Evolutionary conservation across 1,284 basidiomycete genomes (phyloP).

Genomic region (Laetiporus sulphureus): DNA sequence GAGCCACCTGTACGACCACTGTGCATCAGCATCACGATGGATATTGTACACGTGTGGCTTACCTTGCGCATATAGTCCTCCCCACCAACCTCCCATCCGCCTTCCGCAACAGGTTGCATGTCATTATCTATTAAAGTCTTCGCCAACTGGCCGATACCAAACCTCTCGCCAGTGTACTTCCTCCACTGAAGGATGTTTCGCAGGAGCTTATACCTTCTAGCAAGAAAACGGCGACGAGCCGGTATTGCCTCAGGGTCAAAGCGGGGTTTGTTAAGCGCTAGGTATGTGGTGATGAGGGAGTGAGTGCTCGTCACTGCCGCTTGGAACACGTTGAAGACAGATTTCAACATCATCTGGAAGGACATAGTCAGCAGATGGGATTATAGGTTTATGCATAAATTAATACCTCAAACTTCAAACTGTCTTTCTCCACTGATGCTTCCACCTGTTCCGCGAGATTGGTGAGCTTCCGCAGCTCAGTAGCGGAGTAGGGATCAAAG

Average conservation of each 20-base stretch:
- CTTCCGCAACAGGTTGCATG: conserved; percentile 64
- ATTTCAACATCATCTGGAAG: conserved; percentile 57
- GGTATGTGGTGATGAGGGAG: conserved; percentile 37
- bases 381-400: no score
- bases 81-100: conserved; percentile 87
- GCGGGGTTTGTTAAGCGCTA: conserved; percentile 34
- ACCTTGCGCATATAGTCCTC: conserved; percentile 65
- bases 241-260: conserved; percentile 77
- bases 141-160: conserved; percentile 51
- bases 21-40: no score
- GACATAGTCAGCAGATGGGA: conserved; percentile 16
- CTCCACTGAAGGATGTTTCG: conserved; percentile 72
- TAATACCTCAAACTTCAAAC: conserved; percentile 65
- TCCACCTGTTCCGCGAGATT: conserved; percentile 81
- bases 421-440: conserved; percentile 63
- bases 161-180: conserved; percentile 61
- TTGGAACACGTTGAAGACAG: conserved; percentile 55
- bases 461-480: conserved; percentile 56
- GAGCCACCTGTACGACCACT: no score
- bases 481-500: conserved; percentile 78
- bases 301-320: conserved; percentile 44
- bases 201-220: conserved; percentile 68
- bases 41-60: no score
- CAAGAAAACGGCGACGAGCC: conserved; percentile 66
- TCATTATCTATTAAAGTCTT: conserved; percentile 52